Evolutionary conservation across 345 rosid species (phyloP).

Genomic region (Gynandropsis gynandra): DNA sequence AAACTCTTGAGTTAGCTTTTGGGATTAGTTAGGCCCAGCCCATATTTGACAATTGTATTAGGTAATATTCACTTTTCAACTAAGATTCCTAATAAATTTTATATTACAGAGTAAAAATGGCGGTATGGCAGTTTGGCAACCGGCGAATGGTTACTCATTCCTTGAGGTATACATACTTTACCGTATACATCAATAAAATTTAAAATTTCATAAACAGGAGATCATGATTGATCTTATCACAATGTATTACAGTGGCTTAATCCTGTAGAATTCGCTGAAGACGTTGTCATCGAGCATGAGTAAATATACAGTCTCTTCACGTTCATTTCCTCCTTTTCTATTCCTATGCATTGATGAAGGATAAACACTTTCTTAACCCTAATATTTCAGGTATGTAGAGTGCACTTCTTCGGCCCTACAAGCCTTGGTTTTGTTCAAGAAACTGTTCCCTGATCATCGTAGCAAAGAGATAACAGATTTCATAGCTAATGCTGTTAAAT

Average conservation of each 20-base stretch:
- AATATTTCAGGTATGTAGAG: conserved; percentile 22
- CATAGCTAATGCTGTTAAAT: conserved; percentile 28
- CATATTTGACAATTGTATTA: too few species aligned
- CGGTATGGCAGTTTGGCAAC: conserved; percentile 51
- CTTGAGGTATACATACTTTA: conserved; percentile 29
- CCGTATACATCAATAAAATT: not conserved
- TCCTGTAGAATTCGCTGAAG: conserved; percentile 39
- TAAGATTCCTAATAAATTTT: too few species aligned
- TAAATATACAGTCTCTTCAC: not conserved
- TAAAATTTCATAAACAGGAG: not conserved
- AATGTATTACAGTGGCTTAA: conserved; percentile 28
- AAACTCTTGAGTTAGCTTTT: too few species aligned
- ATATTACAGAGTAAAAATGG: conserved; percentile 39
- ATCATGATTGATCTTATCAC: not conserved
- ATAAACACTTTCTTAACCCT: not conserved
- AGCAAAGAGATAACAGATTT: conserved; percentile 31
- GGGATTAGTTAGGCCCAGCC: too few species aligned
- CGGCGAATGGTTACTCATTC: conserved; percentile 35
- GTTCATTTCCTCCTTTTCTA: not conserved
- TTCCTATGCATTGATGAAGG: not conserved
- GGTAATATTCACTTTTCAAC: not conserved
- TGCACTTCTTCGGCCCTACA: conserved; percentile 46
- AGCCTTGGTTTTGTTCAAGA: conserved; percentile 29
- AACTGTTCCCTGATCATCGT: conserved; percentile 31
- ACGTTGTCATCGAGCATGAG: conserved; percentile 33